phyloP scores from a whole-genome alignment of 306 rosid species.

The Cicer bijugum region DNA sequence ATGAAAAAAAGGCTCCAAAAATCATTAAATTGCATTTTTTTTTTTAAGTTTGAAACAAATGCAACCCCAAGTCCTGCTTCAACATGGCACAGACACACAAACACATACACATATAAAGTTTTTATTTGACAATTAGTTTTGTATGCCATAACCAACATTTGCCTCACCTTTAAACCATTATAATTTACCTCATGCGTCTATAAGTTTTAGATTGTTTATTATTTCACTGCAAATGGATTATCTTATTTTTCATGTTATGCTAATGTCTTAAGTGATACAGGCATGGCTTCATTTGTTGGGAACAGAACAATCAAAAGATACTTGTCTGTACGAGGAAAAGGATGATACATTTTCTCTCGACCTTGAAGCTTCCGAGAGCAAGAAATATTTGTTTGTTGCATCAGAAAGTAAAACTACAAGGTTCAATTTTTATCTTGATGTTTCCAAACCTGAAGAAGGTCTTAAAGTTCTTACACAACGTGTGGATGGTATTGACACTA shows the following conservation, averaged over 20 bases:
- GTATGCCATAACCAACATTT: background rate
- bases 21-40: background rate
- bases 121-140: conserved; percentile 8
- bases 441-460: conserved; percentile 73
- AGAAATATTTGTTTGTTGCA: conserved; percentile 78
- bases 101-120: background rate
- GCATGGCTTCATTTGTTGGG: conserved; percentile 87
- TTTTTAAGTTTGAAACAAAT: background rate
- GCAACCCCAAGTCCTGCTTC: conserved; percentile 16
- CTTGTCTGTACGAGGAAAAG: conserved; percentile 74
- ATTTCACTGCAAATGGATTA: background rate
- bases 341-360: conserved; percentile 80
- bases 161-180: conserved; percentile 12
- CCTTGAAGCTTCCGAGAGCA: conserved; percentile 85
- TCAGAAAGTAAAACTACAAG: conserved; percentile 83
- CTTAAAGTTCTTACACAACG: conserved; percentile 79
- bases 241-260: conserved; percentile 31
- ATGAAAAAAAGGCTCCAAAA: background rate
- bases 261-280: conserved; percentile 50
- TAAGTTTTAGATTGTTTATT: conserved; percentile 2
- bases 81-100: background rate
- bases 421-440: conserved; percentile 90
- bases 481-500: conserved; percentile 74
- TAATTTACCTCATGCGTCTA: background rate
- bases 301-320: conserved; percentile 73